phyloP scores from a whole-genome alignment of 768 basidiomycete species.

The Pluteus cervinus region DNA sequence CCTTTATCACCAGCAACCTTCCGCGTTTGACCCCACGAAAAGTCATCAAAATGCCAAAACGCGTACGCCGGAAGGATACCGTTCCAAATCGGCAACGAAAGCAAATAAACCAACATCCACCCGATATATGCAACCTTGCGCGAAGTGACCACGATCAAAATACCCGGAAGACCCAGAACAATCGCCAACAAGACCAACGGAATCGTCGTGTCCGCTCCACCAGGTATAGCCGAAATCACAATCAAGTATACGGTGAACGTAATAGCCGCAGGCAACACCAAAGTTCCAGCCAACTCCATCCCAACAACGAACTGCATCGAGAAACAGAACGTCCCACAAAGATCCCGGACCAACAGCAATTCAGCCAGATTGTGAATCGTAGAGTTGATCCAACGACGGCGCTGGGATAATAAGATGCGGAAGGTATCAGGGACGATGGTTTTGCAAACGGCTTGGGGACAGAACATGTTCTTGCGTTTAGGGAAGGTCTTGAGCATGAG shows the following conservation, averaged over 20 bases:
- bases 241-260: conserved; percentile 94
- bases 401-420: conserved; percentile 87
- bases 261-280: conserved; percentile 96
- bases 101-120: conserved; percentile 94
- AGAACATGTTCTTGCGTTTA: conserved; percentile 98
- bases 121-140: conserved; percentile 91
- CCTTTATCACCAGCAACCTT: conserved; percentile 71
- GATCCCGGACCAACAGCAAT: conserved; percentile 87
- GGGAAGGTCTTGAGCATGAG: conserved; percentile 99
- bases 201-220: conserved; percentile 72
- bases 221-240: conserved; percentile 80
- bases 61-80: conserved; percentile 91
- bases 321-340: conserved; percentile 99
- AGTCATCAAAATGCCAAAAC: conserved; percentile 99
- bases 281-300: conserved; percentile 96
- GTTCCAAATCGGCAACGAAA: conserved; percentile 96
- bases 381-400: conserved; percentile 99
- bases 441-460: conserved; percentile 98
- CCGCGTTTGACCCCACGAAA: conserved; percentile 95
- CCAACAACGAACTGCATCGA: conserved; percentile 99
- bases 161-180: conserved; percentile 92
- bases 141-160: conserved; percentile 94
- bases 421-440: conserved; percentile 98
- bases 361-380: conserved; percentile 98
- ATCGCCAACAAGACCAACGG: conserved; percentile 90